These are phyloP conservation scores for Citrus trifoliata DNA, from an alignment of 345 rosid species.

Conservation along the genomic window DNA sequence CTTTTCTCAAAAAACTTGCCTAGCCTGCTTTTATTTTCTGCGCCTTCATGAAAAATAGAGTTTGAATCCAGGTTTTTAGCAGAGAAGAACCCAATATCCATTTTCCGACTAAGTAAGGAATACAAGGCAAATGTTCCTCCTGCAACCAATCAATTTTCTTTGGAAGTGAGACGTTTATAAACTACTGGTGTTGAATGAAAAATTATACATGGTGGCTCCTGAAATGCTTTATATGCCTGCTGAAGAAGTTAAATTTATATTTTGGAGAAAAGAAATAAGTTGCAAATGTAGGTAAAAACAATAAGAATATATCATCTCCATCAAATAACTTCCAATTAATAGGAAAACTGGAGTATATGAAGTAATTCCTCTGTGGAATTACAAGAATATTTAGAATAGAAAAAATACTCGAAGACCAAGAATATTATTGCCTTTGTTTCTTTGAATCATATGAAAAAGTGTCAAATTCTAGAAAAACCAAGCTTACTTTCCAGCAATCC, in stretches of 20 bases:
- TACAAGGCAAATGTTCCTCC: constrained; percentile 92
- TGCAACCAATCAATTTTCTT: constrained; percentile 29
- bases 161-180: constrained; percentile 4
- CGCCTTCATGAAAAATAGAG: constrained; percentile 18
- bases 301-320: too few relatives aligned
- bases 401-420: too few relatives aligned
- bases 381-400: too few relatives aligned
- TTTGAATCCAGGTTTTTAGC: constrained; percentile 29
- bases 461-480: too few relatives aligned
- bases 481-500: too few relatives aligned
- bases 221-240: not conserved
- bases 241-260: not conserved
- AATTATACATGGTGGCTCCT: not conserved
- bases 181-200: not conserved
- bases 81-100: constrained; percentile 51
- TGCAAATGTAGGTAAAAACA: not conserved
- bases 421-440: too few relatives aligned
- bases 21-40: constrained; percentile 40
- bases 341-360: too few relatives aligned
- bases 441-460: too few relatives aligned
- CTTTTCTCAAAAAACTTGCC: constrained; percentile 54
- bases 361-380: too few relatives aligned
- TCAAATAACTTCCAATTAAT: too few relatives aligned
- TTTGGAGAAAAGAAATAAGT: not conserved
- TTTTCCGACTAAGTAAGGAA: constrained; percentile 73